Evolutionary conservation across 345 rosid species (phyloP).

Genomic region (Salix koriyanagi): DNA sequence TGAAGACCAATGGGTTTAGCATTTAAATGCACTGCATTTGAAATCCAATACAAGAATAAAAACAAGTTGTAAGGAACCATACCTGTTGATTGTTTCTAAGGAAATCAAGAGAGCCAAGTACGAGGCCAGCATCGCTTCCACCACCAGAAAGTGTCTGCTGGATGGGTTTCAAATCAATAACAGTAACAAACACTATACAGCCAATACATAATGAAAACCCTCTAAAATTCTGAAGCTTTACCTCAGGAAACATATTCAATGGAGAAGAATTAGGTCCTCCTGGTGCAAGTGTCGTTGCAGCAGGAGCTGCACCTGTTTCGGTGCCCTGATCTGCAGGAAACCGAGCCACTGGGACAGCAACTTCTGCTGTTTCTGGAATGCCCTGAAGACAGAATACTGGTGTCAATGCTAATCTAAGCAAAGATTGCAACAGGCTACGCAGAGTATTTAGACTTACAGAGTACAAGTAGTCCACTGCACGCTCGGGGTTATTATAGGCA

Average conservation of each 20-base stretch:
- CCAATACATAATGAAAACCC: neutral
- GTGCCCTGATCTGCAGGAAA: conserved; percentile 42
- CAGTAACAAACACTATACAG: conserved; percentile 9
- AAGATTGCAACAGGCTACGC: neutral
- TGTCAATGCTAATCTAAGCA: conserved; percentile 17
- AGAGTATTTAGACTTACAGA: conserved; percentile 46
- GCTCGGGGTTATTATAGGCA: conserved; percentile 94
- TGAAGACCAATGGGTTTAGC: too few relatives aligned
- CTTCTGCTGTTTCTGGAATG: conserved; percentile 79
- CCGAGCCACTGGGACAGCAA: conserved; percentile 61
- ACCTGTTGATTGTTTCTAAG: conserved; percentile 95
- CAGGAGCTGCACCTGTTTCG: conserved; percentile 50
- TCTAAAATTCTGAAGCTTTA: conserved; percentile 20
- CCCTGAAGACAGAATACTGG: conserved; percentile 49
- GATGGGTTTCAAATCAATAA: conserved; percentile 12
- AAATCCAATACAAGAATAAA: neutral
- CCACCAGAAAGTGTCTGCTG: conserved; percentile 66
- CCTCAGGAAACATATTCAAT: conserved; percentile 96
- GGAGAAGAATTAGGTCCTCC: conserved; percentile 94
- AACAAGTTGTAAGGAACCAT: conserved; percentile 1
- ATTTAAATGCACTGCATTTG: too few relatives aligned
- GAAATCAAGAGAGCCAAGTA: conserved; percentile 82
- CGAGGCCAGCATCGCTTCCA: conserved; percentile 35
- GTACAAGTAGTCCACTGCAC: conserved; percentile 97
- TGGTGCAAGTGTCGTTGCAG: conserved; percentile 46